Evolutionary conservation across 1,139 yeast species (phyloP).

Genomic region (Geotrichum siamense): DNA sequence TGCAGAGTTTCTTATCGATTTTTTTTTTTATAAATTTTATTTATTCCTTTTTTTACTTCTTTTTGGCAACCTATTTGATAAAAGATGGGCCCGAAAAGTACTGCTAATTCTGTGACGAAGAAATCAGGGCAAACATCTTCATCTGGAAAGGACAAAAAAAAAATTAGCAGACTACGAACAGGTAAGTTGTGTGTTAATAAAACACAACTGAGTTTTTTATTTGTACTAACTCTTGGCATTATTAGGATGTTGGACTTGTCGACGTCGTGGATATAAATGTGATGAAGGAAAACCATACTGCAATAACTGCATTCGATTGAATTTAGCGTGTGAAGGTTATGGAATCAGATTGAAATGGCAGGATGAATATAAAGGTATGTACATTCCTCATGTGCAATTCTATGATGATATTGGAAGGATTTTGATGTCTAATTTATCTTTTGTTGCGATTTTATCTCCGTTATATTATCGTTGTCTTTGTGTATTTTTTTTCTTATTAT

Average conservation of each 20-base stretch:
- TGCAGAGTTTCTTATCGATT: no score
- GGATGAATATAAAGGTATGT: constrained; percentile 17
- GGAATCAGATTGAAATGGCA: constrained; percentile 30
- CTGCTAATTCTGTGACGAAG: not conserved
- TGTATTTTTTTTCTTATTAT: not conserved
- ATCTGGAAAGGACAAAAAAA: constrained; percentile 21
- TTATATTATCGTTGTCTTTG: not conserved
- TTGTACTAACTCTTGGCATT: not conserved
- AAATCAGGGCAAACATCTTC: not conserved
- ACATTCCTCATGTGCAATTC: no score
- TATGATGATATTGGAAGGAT: not conserved
- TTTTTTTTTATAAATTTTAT: no score
- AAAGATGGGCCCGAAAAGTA: not conserved
- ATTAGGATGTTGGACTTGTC: constrained; percentile 71
- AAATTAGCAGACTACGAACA: constrained; percentile 27
- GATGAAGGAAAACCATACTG: constrained; percentile 49
- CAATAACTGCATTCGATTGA: constrained; percentile 19
- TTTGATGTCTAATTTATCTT: not conserved
- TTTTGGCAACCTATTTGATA: no score
- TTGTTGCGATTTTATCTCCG: not conserved
- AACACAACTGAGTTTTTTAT: not conserved
- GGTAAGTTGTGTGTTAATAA: constrained; percentile 17
- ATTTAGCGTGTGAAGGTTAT: constrained; percentile 27
- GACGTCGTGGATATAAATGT: constrained; percentile 73
- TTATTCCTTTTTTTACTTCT: no score